These are phyloP conservation scores for Vigna reflexopilosa DNA, from an alignment of 306 rosid species.

Conservation along the genomic window DNA sequence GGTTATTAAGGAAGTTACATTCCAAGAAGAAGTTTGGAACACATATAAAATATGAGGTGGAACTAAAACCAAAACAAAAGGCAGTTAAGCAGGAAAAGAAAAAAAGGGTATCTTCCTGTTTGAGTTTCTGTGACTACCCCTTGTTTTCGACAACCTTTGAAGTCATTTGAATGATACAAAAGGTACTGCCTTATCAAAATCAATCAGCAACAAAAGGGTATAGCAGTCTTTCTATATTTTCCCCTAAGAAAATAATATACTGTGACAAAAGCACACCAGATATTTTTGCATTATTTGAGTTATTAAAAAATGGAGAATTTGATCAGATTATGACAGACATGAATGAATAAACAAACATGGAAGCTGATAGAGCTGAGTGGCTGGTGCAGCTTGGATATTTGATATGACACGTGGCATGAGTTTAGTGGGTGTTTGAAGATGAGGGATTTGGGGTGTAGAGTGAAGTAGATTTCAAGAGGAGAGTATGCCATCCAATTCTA, in stretches of 20 bases:
- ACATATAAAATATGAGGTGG: slow-evolving; percentile 58
- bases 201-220: slow-evolving; percentile 45
- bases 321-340: slow-evolving; percentile 53
- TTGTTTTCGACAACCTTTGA: slow-evolving; percentile 58
- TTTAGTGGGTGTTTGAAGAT: slow-evolving; percentile 75
- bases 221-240: slow-evolving; percentile 39
- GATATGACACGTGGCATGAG: slow-evolving; percentile 69
- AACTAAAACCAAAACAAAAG: slow-evolving; percentile 50
- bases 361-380: slow-evolving; percentile 49
- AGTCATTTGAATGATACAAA: slow-evolving; percentile 33
- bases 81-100: slow-evolving; percentile 47
- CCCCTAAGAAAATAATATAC: not conserved
- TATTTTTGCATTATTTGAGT: slow-evolving; percentile 36
- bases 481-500: slow-evolving; percentile 53
- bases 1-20: slow-evolving; percentile 51
- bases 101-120: slow-evolving; percentile 41
- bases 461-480: slow-evolving; percentile 59
- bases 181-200: slow-evolving; percentile 39
- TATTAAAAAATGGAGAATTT: slow-evolving; percentile 44
- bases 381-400: slow-evolving; percentile 65
- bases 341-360: slow-evolving; percentile 49
- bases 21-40: slow-evolving; percentile 50
- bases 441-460: slow-evolving; percentile 79
- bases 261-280: slow-evolving; percentile 14
- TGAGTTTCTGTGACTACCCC: slow-evolving; percentile 70